Percentiles rank a stretch among this genome's conserved stretches.
Conservation (phyloP, 23 red algal genomes). For the Gracilaria domingensis region DNA sequence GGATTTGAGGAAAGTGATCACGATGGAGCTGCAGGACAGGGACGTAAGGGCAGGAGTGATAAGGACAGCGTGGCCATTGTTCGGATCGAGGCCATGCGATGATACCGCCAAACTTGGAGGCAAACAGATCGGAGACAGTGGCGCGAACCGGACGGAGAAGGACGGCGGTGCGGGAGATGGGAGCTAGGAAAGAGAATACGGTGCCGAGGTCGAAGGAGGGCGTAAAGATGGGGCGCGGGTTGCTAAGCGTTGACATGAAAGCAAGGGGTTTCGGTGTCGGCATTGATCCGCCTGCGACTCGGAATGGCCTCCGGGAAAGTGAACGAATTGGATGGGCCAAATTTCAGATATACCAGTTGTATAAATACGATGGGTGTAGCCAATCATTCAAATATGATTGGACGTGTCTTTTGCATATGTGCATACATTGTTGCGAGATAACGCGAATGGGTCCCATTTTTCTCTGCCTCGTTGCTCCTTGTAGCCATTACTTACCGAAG, state of each 20-base stretch:
- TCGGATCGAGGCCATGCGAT: conserved; percentile 5
- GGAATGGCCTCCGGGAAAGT: no score
- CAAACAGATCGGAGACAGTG: not conserved
- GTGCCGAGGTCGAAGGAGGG: not conserved
- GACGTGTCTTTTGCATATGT: no score
- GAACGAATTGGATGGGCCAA: no score
- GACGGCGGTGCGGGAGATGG: not conserved
- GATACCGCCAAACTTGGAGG: not conserved
- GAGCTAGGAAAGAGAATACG: not conserved
- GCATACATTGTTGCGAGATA: no score
- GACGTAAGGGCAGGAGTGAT: not conserved
- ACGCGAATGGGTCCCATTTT: no score
- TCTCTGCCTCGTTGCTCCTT: no score
- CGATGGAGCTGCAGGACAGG: conserved; percentile 9
- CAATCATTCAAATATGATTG: no score
- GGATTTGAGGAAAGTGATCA: not conserved
- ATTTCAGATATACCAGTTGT: no score
- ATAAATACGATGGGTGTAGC: no score
- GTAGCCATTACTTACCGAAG: no score
- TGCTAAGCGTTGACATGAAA: conserved; percentile 8
- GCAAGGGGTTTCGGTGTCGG: not conserved
- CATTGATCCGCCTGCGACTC: not conserved
- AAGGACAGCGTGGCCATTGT: conserved; percentile 5
- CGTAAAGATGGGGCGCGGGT: not conserved
- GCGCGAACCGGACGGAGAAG: not conserved